Percentiles rank a stretch among this genome's conserved stretches.
phyloP scores from a whole-genome alignment of 163 green algal genomes.

The Dunaliella salina region DNA sequence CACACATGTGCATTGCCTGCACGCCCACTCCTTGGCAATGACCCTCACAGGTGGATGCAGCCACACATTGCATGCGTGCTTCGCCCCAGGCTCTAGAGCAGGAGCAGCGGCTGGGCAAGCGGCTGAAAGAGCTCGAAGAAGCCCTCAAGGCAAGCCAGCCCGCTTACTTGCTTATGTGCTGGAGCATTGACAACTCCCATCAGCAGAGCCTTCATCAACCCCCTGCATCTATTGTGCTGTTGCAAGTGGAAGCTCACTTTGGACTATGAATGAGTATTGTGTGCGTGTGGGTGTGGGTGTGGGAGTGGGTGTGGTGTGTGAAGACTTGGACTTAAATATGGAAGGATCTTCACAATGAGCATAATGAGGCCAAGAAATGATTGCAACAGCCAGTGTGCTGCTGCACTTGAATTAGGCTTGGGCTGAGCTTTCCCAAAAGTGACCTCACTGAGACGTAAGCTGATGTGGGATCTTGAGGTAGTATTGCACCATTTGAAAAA shows the following conservation, averaged over 20 bases:
- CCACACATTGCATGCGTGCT: not conserved
- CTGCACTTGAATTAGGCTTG: too few species aligned
- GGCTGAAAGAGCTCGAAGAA: not conserved
- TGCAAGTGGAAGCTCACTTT: not conserved
- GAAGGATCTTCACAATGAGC: too few species aligned
- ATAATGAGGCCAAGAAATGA: too few species aligned
- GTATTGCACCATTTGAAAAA: too few species aligned
- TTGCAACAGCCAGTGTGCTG: too few species aligned
- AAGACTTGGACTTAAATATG: too few species aligned
- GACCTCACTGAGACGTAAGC: too few species aligned
- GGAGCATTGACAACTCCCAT: not conserved
- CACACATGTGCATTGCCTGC: not conserved
- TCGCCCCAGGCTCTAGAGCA: constrained; percentile 1
- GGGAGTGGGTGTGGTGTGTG: not conserved
- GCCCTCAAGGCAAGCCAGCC: not conserved
- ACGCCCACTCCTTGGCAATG: too few species aligned
- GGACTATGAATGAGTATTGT: not conserved
- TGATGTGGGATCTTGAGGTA: too few species aligned
- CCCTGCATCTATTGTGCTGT: not conserved
- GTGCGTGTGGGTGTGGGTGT: not conserved
- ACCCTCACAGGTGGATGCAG: not conserved
- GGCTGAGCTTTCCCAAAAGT: too few species aligned
- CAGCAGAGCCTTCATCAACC: too few species aligned
- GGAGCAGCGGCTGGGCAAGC: constrained; percentile 3
- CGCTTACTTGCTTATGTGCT: not conserved